Percentiles rank a stretch among this genome's conserved stretches.
These are phyloP conservation scores for Bruguiera sexangula DNA, from an alignment of 345 rosid species.

Conservation along the genomic window DNA sequence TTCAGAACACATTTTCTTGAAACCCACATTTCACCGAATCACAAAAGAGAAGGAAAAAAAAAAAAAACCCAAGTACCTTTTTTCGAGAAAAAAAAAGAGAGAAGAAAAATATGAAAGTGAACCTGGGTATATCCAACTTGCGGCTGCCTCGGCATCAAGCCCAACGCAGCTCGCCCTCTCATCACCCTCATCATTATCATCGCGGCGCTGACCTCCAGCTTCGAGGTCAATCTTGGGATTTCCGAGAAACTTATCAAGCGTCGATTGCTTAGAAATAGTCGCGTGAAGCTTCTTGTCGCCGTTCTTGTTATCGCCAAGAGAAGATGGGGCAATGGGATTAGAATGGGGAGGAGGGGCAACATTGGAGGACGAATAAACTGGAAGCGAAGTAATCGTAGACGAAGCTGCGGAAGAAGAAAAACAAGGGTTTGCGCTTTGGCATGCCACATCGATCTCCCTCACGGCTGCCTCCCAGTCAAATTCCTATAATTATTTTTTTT, in stretches of 20 bases:
- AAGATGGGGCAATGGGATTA: neutral
- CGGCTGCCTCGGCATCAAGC: slow-evolving; percentile 72
- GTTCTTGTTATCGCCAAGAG: slow-evolving; percentile 2
- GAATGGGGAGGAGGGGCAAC: slow-evolving; percentile 9
- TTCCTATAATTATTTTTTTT: slow-evolving; percentile 28
- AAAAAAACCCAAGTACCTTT: neutral
- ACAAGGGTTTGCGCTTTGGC: slow-evolving; percentile 29
- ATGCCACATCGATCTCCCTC: slow-evolving; percentile 72
- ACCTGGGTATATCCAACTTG: slow-evolving; percentile 95
- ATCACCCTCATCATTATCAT: slow-evolving; percentile 1
- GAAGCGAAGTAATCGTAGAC: neutral
- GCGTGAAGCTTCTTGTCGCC: slow-evolving; percentile 17
- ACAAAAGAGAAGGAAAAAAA: neutral
- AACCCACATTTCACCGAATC: neutral
- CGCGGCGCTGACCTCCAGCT: slow-evolving; percentile 9
- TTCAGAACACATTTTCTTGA: neutral
- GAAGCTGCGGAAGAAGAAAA: slow-evolving; percentile 36
- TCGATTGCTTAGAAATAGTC: slow-evolving; percentile 46
- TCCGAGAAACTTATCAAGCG: slow-evolving; percentile 62
- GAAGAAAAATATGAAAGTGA: neutral
- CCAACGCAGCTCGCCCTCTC: slow-evolving; percentile 31
- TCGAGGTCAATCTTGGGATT: slow-evolving; percentile 20
- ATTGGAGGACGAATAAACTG: slow-evolving; percentile 18
- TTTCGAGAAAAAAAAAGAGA: neutral
- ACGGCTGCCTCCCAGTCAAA: slow-evolving; percentile 98